A percentile compares a stretch with the other conserved stretches of the same genome.
These are phyloP conservation scores for Raddia guianensis DNA, from an alignment of 176 grass and related monocot species.

Conservation along the genomic window DNA sequence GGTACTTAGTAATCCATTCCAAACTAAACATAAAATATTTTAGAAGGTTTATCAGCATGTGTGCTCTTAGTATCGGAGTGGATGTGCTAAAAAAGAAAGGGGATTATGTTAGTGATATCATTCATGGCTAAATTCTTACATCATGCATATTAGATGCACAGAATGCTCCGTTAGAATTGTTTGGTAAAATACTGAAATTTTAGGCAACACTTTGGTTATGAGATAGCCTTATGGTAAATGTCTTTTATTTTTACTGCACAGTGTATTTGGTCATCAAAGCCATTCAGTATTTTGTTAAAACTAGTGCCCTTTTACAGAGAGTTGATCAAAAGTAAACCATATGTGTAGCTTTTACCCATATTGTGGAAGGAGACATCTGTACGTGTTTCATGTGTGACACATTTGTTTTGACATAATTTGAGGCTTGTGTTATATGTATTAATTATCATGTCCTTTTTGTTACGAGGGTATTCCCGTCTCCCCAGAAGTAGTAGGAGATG, in stretches of 20 bases:
- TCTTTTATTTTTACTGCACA: background rate
- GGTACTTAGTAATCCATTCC: background rate
- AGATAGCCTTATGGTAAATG: background rate
- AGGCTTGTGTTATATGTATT: background rate
- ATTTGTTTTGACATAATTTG: constrained; percentile 14
- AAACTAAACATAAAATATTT: background rate
- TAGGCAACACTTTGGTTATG: background rate
- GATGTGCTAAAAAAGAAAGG: background rate
- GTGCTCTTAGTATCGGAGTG: background rate
- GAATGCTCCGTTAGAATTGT: background rate
- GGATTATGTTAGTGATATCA: background rate
- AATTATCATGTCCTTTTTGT: background rate
- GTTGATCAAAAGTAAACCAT: background rate
- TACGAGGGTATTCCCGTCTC: background rate
- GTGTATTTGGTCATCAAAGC: background rate
- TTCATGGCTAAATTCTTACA: too few species aligned
- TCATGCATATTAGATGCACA: background rate
- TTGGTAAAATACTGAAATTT: background rate
- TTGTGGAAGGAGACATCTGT: background rate
- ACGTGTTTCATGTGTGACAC: background rate
- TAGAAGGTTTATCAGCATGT: background rate
- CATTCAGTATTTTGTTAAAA: background rate
- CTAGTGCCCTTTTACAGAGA: background rate
- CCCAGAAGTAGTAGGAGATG: background rate
- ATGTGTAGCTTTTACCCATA: background rate